phyloP scores from a whole-genome alignment of 441 rosid species.

The Pelargonium cotyledonis region DNA sequence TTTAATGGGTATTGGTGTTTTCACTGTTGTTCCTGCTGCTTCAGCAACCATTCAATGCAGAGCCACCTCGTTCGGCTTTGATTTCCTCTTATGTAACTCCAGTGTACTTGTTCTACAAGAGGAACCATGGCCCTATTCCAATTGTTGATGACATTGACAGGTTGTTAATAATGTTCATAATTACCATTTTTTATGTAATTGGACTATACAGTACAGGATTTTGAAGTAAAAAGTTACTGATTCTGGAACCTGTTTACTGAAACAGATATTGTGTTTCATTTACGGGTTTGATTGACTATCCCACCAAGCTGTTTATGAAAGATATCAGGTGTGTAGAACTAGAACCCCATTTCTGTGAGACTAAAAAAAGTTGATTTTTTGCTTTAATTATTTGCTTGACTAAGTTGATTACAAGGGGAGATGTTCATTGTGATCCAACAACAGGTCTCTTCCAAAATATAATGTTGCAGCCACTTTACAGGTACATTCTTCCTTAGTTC shows the following conservation, averaged over 20 bases:
- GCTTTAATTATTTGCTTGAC: not conserved
- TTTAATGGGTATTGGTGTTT: too few species aligned
- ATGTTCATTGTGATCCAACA: slow-evolving; percentile 12
- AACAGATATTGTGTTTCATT: slow-evolving; percentile 57
- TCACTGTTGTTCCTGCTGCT: slow-evolving; percentile 20
- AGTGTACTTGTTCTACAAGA: slow-evolving; percentile 80
- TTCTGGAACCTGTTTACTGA: slow-evolving; percentile 8
- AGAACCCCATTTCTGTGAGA: too few species aligned
- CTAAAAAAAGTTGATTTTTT: not conserved
- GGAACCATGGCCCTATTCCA: slow-evolving; percentile 93
- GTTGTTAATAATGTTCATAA: slow-evolving; percentile 21
- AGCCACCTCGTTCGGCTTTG: slow-evolving; percentile 76
- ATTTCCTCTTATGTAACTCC: slow-evolving; percentile 69
- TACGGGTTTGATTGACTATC: slow-evolving; percentile 47
- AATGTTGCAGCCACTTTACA: slow-evolving; percentile 72
- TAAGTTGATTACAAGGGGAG: slow-evolving; percentile 5
- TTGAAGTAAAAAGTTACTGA: slow-evolving; percentile 11
- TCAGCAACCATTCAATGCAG: slow-evolving; percentile 93
- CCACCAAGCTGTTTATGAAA: slow-evolving; percentile 52
- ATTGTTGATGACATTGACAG: slow-evolving; percentile 61
- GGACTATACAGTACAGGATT: not conserved
- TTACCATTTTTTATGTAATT: too few species aligned
- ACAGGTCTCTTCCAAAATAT: slow-evolving; percentile 81
- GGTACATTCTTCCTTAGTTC: slow-evolving; percentile 44
- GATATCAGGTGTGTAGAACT: slow-evolving; percentile 50